Evolutionary conservation across 148 eudicot species (phyloP), one percentile per base, ranked within the genome.

Genomic region (Selenicereus undatus): DNA sequence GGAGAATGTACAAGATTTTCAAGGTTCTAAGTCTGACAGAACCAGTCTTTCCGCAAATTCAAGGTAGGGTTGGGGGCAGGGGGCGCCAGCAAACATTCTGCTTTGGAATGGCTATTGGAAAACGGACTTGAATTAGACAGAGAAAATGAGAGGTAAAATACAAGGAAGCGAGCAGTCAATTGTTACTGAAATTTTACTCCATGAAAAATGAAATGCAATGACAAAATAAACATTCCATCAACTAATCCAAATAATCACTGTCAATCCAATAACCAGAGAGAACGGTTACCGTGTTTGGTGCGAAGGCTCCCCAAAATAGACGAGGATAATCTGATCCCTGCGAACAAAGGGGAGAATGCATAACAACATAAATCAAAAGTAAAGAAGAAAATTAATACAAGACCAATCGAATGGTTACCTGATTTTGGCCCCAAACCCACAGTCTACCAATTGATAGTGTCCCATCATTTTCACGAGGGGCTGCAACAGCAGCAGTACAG

Each of bases 361-460:
- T 42, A 64, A 60, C 17, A 11, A 22, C 9, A 60, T 52, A 30
- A 39, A 24, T 78, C 18, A 73, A 76, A 18, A 29, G 35, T 75
- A 11, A 42, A 68, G 30, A 79, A 29, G 66, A 36, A 66, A 76
- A 79, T 16, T 11, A 26, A 76, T 20, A 69, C 3, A 86, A 73
- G 69, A 76, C 43, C 35, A 73, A 16, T 51, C 75, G 3, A 17
- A 51, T 43, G 32, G 45, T 54, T 52, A 97, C 99, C 95, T 97
- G 99, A 86, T 97, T 97, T 83, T 97, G 97, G 79, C 99, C 99
- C 99, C 99, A 97, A 80, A 97, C 94, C 99, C 99, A 97, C 74
- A 97, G 94, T 83, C 98, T 89, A 78, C 98, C 86, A 48, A 86
- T 78, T 66, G 94, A 83, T 36, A 85, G 54, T 76, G 90, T 88